Percentiles rank a stretch among this genome's conserved stretches.
Conservation (phyloP, 1,139 yeast species). For the Yamadazyma sp. region DNA sequence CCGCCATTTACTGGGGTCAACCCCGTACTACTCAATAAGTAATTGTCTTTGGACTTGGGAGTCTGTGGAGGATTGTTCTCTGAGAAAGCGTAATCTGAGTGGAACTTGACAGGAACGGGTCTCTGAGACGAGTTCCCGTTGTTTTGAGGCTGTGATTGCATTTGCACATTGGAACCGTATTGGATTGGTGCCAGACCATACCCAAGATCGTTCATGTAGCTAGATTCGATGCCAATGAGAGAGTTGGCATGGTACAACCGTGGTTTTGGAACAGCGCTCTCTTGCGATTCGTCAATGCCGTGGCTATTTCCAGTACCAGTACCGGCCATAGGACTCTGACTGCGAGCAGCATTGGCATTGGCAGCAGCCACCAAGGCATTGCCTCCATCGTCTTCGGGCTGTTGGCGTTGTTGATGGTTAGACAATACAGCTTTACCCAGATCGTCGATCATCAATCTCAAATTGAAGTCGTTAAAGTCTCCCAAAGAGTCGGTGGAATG, state of each 20-base stretch:
- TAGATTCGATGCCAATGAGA: conserved; percentile 31
- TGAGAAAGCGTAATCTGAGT: conserved; percentile 26
- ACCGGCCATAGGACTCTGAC: conserved; percentile 3
- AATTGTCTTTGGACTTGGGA: conserved; percentile 36
- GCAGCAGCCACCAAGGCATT: conserved; percentile 6
- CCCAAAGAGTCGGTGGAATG: conserved; percentile 3
- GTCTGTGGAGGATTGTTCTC: conserved; percentile 31
- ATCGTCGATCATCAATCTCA: conserved; percentile 42
- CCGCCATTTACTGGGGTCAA: conserved; percentile 27
- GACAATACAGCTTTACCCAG: conserved; percentile 48
- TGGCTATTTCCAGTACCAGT: background rate
- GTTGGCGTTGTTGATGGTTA: conserved; percentile 16
- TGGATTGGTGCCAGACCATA: conserved; percentile 17
- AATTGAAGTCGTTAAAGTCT: conserved; percentile 26
- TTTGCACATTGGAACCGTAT: conserved; percentile 5
- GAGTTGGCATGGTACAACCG: conserved; percentile 29
- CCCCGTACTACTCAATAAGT: conserved; percentile 26
- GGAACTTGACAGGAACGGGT: conserved; percentile 22
- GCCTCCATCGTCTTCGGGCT: background rate
- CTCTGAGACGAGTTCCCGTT: conserved; percentile 14
- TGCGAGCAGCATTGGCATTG: background rate
- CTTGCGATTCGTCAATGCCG: background rate
- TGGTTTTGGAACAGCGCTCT: conserved; percentile 17
- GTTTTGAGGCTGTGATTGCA: conserved; percentile 3
- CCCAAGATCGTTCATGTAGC: conserved; percentile 16